Evolutionary conservation across 2,329 filamentous ascomycete genomes (phyloP).

Genomic region (Penicillium sclerotiorum): DNA sequence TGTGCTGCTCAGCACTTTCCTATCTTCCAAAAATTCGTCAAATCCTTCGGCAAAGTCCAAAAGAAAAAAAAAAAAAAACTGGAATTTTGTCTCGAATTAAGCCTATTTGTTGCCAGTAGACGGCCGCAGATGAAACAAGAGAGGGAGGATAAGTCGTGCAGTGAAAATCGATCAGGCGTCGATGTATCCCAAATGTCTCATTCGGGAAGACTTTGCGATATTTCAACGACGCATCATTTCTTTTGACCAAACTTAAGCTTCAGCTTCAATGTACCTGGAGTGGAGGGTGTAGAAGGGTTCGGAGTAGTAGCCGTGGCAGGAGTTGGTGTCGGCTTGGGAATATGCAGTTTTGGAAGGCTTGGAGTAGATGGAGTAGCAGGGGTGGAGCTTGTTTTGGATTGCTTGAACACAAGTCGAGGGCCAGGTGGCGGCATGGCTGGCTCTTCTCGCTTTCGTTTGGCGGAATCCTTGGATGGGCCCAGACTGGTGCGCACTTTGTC

Average conservation of each 20-base stretch:
- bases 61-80: too few relatives aligned
- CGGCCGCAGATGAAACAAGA: too few relatives aligned
- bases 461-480: slow-evolving; percentile 32
- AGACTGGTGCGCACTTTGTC: slow-evolving; percentile 41
- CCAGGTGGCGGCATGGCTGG: slow-evolving; percentile 36
- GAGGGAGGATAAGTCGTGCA: too few relatives aligned
- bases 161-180: too few relatives aligned
- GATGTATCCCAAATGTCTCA: too few relatives aligned
- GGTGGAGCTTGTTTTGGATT: slow-evolving; percentile 35
- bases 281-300: slow-evolving; percentile 32
- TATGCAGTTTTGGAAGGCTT: slow-evolving; percentile 35
- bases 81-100: too few relatives aligned
- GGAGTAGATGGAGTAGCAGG: slow-evolving; percentile 30
- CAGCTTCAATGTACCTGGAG: slow-evolving; percentile 43
- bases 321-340: slow-evolving; percentile 36
- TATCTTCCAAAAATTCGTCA: slow-evolving; percentile 87
- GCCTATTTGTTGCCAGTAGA: too few relatives aligned
- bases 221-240: too few relatives aligned
- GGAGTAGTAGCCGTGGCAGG: slow-evolving; percentile 31
- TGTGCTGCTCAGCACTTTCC: too few relatives aligned
- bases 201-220: too few relatives aligned
- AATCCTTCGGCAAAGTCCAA: slow-evolving; percentile 90
- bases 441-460: slow-evolving; percentile 46
- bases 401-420: slow-evolving; percentile 47
- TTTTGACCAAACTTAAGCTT: slow-evolving; percentile 45